Evolutionary conservation across 2,329 filamentous ascomycete genomes (phyloP).

Genomic region (Corynespora cassiicola): DNA sequence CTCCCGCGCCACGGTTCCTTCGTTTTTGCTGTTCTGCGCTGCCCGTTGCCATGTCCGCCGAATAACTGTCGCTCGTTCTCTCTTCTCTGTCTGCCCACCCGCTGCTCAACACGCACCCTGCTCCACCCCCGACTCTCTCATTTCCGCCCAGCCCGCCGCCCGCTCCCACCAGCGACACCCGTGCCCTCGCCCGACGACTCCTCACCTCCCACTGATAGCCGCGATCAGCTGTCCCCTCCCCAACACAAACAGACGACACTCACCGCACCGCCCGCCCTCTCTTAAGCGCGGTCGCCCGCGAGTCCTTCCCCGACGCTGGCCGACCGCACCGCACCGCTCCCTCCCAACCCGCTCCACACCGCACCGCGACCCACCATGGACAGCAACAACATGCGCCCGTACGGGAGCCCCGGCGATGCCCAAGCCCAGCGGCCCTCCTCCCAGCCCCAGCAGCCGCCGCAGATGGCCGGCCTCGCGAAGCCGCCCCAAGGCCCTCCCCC

Average conservation of each 20-base stretch:
- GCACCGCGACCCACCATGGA: conserved; percentile 37
- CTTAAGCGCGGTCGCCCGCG: conserved; percentile 7
- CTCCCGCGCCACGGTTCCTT: conserved; percentile 6
- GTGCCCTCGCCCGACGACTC: not conserved
- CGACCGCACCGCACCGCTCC: conserved; percentile 2
- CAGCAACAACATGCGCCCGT: conserved; percentile 25
- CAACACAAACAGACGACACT: not conserved
- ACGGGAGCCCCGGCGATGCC: conserved; percentile 14
- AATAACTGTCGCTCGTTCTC: conserved; percentile 18
- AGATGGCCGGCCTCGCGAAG: conserved; percentile 20
- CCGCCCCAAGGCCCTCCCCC: conserved; percentile 17
- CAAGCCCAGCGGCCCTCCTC: conserved; percentile 19
- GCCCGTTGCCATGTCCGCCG: conserved; percentile 10
- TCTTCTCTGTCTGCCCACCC: not conserved
- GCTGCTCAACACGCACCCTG: conserved; percentile 3
- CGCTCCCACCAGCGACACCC: conserved; percentile 4
- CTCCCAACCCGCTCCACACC: conserved; percentile 14
- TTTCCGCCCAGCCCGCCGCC: conserved; percentile 13
- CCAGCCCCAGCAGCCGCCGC: conserved; percentile 18
- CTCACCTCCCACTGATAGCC: not conserved
- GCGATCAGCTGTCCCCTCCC: not conserved
- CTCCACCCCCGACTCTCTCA: not conserved
- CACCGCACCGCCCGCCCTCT: conserved; percentile 4
- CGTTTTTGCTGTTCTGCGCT: conserved; percentile 8
- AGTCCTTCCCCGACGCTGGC: conserved; percentile 9